Base-by-base conservation (phyloP, 176 grass and related monocot genomes). In the Elymus sibiricus region DNA sequence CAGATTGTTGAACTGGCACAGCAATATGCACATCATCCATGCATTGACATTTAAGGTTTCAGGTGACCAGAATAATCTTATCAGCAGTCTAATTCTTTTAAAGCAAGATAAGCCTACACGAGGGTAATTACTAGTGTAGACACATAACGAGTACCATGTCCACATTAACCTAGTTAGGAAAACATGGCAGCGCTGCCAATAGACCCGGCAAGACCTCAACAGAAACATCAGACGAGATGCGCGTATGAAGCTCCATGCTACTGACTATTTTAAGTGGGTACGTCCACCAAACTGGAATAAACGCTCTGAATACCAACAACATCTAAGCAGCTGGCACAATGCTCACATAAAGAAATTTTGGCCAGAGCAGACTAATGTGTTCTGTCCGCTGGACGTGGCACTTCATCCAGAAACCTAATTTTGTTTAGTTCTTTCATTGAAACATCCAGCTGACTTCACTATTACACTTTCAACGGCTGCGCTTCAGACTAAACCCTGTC, bases 1-100 rank as follows among this genome's bases (percentile, higher is more conserved):
- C 51, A 86, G 42, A 73, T 26, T 16, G 27, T 69, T 85, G 26
- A 79, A 66, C 16, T 56, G 22, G 19, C 88, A 82, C 49, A 53
- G 49, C 49, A 40, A 42, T 60, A 32, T 26, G n/a, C 4, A 24
- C 42, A 64, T 7, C 19, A 69, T 25, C 28, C 27, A 86, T 77
- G 61, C 70, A 19, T 42, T 58, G 5, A 22, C 65, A 19, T 79
- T 80, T 56, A 79, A 84, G 14, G n/a, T 74, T 70, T 76, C 27
- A 62, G 14, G 22, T 70, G 69, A 72, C 70, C 46, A 17, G 55
- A 31, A 83, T 14, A 70, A 55, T 49, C 11, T 49, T 71, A 76
- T 60, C 49, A 53, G 49, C 7, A 32, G 15, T 72, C 53, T 28
- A 47, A 14, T 25, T 47, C 27, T 49, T 47, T 74, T 47, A 19